Percentiles rank a stretch among this genome's conserved stretches.
Conservation (phyloP, 2,329 filamentous ascomycete genomes). For the Claviceps cyperi region DNA sequence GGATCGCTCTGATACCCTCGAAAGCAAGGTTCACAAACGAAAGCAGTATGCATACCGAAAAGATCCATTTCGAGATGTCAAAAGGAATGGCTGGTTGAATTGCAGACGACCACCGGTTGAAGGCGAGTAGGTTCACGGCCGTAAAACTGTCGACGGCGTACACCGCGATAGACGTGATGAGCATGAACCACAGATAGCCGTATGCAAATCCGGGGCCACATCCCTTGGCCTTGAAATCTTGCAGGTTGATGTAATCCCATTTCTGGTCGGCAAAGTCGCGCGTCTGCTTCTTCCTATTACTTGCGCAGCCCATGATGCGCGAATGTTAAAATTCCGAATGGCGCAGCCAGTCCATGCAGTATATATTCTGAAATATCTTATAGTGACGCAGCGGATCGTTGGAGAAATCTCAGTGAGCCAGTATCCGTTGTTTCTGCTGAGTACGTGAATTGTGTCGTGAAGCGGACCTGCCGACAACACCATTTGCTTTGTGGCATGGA, state of each 20-base stretch:
- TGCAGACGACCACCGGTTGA: conserved; percentile 76
- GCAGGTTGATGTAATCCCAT: conserved; percentile 74
- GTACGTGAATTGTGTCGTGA: conserved; percentile 3
- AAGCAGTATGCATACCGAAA: conserved; percentile 78
- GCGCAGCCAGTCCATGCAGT: background rate
- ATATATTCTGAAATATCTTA: background rate
- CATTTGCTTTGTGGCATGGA: conserved; percentile 30
- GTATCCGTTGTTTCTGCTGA: background rate
- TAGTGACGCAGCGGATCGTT: background rate
- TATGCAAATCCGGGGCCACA: conserved; percentile 70
- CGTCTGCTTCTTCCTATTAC: conserved; percentile 44
- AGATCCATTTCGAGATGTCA: conserved; percentile 82
- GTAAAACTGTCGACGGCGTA: conserved; percentile 89
- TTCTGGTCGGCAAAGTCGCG: conserved; percentile 70
- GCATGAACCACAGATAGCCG: conserved; percentile 67
- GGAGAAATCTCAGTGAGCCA: background rate
- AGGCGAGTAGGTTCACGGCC: conserved; percentile 76
- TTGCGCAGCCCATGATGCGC: conserved; percentile 49
- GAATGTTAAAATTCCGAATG: conserved; percentile 1
- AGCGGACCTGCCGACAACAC: conserved; percentile 28
- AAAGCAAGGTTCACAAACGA: conserved; percentile 72
- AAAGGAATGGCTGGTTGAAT: conserved; percentile 68
- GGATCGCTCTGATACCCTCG: conserved; percentile 65
- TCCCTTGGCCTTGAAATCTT: conserved; percentile 73
- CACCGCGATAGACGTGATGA: conserved; percentile 66